A percentile compares a stretch with the other conserved stretches of the same genome.
These are phyloP conservation scores for Kodamaea anthophila DNA, from an alignment of 1,139 yeast genomes.

Conservation along the genomic window DNA sequence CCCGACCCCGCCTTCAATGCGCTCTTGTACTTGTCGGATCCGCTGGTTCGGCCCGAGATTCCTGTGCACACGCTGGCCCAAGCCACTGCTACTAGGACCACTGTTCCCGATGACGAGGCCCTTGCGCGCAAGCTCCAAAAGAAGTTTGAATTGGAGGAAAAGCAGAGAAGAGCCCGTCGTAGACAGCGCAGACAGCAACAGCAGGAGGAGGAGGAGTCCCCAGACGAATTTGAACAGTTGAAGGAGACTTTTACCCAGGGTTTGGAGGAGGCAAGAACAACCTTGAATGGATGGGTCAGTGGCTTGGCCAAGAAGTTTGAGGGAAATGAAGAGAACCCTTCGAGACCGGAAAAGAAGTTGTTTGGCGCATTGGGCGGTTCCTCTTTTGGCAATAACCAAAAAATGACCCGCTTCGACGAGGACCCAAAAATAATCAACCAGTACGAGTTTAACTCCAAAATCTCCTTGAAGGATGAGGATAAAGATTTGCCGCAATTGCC, in stretches of 20 bases:
- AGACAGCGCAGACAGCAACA: slow-evolving; percentile 9
- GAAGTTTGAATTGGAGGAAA: slow-evolving; percentile 51
- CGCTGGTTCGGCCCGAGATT: slow-evolving; percentile 59
- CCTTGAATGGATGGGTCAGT: slow-evolving; percentile 77
- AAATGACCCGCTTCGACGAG: slow-evolving; percentile 43
- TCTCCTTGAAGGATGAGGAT: slow-evolving; percentile 38
- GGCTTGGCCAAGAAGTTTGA: slow-evolving; percentile 58
- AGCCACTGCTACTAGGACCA: slow-evolving; percentile 15
- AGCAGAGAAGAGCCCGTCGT: slow-evolving; percentile 14
- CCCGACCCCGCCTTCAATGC: slow-evolving; percentile 88
- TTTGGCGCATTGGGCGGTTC: slow-evolving; percentile 48
- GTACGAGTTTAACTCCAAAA: slow-evolving; percentile 48
- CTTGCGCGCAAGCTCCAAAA: slow-evolving; percentile 78
- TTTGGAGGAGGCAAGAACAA: slow-evolving; percentile 74
- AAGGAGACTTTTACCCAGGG: slow-evolving; percentile 70
- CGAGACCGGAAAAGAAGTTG: slow-evolving; percentile 21
- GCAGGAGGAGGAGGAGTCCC: slow-evolving; percentile 41
- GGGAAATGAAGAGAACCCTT: slow-evolving; percentile 9
- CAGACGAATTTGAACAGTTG: slow-evolving; percentile 63
- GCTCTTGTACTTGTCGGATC: slow-evolving; percentile 73
- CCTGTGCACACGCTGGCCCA: slow-evolving; percentile 26
- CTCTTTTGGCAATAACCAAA: slow-evolving; percentile 21
- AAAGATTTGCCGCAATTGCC: slow-evolving; percentile 42
- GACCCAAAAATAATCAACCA: slow-evolving; percentile 48
- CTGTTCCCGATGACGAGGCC: slow-evolving; percentile 62